Evolutionary conservation across 257 asterid genomes (phyloP).

Genomic region (Coffea canephora): DNA sequence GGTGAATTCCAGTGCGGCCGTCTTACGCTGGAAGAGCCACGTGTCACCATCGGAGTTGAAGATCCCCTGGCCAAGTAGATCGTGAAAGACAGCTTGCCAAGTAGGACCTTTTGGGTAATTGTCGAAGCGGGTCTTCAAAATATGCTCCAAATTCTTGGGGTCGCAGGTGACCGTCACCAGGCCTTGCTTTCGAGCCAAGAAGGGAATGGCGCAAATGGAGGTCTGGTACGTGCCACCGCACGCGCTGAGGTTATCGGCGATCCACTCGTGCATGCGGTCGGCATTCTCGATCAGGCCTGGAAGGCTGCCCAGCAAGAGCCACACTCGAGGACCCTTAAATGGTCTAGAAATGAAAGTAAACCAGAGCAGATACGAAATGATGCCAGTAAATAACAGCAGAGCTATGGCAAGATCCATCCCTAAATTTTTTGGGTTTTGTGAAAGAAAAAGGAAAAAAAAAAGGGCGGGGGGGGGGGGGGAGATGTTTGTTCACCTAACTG

Average conservation of each 20-base stretch:
- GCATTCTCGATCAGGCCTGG: slow-evolving; percentile 80
- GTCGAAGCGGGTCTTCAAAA: slow-evolving; percentile 78
- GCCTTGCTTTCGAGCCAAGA: slow-evolving; percentile 86
- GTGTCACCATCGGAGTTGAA: slow-evolving; percentile 93
- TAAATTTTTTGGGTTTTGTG: background rate
- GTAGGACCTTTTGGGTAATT: slow-evolving; percentile 95
- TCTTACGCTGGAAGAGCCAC: slow-evolving; percentile 75
- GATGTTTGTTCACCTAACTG: background rate
- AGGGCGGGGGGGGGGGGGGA: no score
- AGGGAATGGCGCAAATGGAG: slow-evolving; percentile 78
- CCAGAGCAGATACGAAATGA: slow-evolving; percentile 77
- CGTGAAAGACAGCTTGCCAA: slow-evolving; percentile 94
- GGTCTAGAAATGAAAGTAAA: slow-evolving; percentile 82
- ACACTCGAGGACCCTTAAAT: slow-evolving; percentile 81
- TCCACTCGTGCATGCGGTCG: slow-evolving; percentile 91
- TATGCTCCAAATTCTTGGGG: slow-evolving; percentile 89
- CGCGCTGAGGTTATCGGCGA: slow-evolving; percentile 83
- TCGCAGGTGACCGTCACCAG: slow-evolving; percentile 88
- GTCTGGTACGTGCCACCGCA: slow-evolving; percentile 95
- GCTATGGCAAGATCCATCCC: slow-evolving; percentile 63
- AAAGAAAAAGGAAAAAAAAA: no score
- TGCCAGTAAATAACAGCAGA: slow-evolving; percentile 52
- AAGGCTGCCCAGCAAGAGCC: slow-evolving; percentile 90
- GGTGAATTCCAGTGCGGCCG: slow-evolving; percentile 63
- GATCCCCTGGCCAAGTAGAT: slow-evolving; percentile 80